Conservation (phyloP, 768 basidiomycete species). For the Termitomyces sp. region DNA sequence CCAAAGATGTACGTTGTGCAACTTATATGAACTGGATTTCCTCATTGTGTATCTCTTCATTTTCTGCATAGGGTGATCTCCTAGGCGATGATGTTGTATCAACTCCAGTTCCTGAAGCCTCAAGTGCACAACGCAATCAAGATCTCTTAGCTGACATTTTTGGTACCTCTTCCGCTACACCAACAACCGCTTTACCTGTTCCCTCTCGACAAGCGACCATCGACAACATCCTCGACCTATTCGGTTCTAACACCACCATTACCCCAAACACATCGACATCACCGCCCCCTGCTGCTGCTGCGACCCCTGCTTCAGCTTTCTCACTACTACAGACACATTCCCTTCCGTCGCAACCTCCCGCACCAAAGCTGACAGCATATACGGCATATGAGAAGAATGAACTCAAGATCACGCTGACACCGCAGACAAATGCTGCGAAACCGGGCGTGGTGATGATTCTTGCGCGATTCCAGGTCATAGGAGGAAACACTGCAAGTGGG, state of each 20-base stretch:
- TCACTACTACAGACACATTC: conserved; percentile 32
- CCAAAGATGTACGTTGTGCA: conserved; percentile 54
- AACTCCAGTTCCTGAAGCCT: conserved; percentile 31
- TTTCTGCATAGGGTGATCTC: conserved; percentile 52
- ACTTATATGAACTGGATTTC: conserved; percentile 4
- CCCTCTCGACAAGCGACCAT: conserved; percentile 55
- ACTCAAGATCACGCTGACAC: conserved; percentile 83
- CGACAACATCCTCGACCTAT: conserved; percentile 89
- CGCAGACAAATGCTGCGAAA: conserved; percentile 70
- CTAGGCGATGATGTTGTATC: conserved; percentile 69
- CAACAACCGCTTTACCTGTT: conserved; percentile 34
- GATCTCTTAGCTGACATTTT: conserved; percentile 94
- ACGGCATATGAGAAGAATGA: conserved; percentile 91
- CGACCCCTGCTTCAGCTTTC: conserved; percentile 24
- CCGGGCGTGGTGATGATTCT: conserved; percentile 91
- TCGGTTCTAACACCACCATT: conserved; percentile 40
- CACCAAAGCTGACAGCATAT: conserved; percentile 61
- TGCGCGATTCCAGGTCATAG: conserved; percentile 76
- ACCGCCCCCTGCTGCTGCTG: conserved; percentile 5
- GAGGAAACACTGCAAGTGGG: conserved; percentile 43
- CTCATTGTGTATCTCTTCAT: not conserved
- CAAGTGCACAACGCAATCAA: conserved; percentile 57
- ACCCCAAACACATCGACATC: conserved; percentile 15
- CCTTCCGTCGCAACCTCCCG: conserved; percentile 25
- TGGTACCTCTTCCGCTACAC: conserved; percentile 43